Conservation (phyloP, 169 alveolate genomes). For the Toxoplasma gondii region DNA sequence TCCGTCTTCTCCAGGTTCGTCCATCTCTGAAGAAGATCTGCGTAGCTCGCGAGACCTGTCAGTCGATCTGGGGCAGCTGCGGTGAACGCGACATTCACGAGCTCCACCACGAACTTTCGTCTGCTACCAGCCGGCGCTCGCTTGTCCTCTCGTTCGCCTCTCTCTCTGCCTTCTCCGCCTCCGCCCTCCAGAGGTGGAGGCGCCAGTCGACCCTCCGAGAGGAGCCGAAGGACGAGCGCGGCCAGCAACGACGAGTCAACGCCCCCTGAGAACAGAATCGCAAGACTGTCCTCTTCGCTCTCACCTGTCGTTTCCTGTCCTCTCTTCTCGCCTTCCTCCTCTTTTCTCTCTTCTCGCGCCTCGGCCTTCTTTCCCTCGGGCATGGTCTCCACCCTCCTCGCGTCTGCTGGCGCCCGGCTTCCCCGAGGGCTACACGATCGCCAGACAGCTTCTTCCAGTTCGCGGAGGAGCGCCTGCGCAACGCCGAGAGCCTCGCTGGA, state of each 20-base stretch:
- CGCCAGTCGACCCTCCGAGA: neutral
- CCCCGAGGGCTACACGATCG: neutral
- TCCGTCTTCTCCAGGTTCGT: neutral
- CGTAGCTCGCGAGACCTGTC: constrained; percentile 67
- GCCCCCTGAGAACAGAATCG: constrained; percentile 67
- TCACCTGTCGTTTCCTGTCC: neutral
- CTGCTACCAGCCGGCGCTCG: neutral
- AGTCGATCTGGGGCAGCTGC: constrained; percentile 67
- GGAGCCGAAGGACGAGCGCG: constrained; percentile 54
- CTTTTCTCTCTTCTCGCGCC: neutral
- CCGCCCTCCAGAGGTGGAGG: neutral
- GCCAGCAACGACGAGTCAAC: constrained; percentile 67
- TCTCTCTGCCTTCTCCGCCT: neutral
- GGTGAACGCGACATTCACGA: constrained; percentile 52
- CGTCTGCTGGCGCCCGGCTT: too few relatives aligned
- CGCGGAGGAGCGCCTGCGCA: neutral
- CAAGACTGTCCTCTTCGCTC: constrained; percentile 30
- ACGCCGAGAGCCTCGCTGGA: neutral
- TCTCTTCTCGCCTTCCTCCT: neutral
- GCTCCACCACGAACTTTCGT: constrained; percentile 44
- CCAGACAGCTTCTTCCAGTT: neutral
- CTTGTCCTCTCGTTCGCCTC: neutral
- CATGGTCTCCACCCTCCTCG: neutral
- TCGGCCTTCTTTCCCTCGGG: neutral
- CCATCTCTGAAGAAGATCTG: neutral